phyloP scores from a whole-genome alignment of 2,329 filamentous ascomycete species.

The Huntiella moniliformis region DNA sequence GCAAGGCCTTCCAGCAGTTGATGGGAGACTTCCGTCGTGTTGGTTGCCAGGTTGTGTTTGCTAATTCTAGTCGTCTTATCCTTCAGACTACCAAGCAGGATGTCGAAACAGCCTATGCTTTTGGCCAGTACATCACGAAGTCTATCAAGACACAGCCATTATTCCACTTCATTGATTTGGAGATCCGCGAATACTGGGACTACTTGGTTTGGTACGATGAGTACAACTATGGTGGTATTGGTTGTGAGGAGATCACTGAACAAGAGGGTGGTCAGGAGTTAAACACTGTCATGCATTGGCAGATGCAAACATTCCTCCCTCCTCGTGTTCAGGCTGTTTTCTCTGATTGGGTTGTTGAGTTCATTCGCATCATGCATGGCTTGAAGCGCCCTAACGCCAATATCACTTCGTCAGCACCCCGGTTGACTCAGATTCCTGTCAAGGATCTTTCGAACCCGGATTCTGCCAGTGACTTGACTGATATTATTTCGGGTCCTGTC shows the following conservation, averaged over 20 bases:
- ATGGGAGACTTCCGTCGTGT: constrained; percentile 94
- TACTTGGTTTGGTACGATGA: constrained; percentile 98
- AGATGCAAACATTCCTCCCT: constrained; percentile 79
- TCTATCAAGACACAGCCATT: constrained; percentile 89
- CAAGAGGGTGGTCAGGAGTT: constrained; percentile 49
- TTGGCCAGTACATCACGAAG: constrained; percentile 94
- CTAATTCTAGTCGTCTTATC: constrained; percentile 70
- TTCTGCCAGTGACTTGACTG: constrained; percentile 23
- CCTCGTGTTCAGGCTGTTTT: constrained; percentile 64
- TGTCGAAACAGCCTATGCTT: constrained; percentile 89
- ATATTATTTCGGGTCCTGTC: constrained; percentile 54
- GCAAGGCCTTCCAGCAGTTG: constrained; percentile 89
- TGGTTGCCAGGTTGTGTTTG: constrained; percentile 89
- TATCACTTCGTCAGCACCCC: constrained; percentile 25
- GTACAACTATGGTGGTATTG: constrained; percentile 95
- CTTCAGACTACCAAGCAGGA: constrained; percentile 93
- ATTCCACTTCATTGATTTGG: constrained; percentile 92
- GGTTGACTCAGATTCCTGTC: constrained; percentile 37
- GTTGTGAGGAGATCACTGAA: constrained; percentile 65
- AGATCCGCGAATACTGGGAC: constrained; percentile 99
- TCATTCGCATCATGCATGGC: constrained; percentile 82
- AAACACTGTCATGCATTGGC: constrained; percentile 96
- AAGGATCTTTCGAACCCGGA: constrained; percentile 41
- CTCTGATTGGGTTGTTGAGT: constrained; percentile 83
- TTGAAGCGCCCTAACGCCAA: constrained; percentile 51